These are phyloP conservation scores for Aspergillus persii DNA, from an alignment of 2,329 filamentous ascomycete species.

Conservation along the genomic window DNA sequence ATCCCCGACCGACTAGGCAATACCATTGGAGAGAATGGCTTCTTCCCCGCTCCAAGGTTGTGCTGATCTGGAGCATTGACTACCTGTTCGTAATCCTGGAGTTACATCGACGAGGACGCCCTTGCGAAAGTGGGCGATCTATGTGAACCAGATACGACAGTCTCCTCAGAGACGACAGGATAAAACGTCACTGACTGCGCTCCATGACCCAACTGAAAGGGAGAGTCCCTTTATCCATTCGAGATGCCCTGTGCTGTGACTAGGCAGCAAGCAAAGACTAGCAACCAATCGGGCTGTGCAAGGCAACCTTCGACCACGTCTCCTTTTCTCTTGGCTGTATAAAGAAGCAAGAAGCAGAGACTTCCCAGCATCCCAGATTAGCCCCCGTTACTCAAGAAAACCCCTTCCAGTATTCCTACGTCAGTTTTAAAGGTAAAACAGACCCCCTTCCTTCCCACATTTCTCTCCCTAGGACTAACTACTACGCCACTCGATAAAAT, in stretches of 20 bases:
- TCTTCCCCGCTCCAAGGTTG: too few species aligned
- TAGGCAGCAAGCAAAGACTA: constrained; percentile 14
- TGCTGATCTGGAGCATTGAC: too few species aligned
- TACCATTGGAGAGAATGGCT: too few species aligned
- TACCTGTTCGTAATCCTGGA: too few species aligned
- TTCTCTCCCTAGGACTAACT: constrained; percentile 13
- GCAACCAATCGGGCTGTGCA: constrained; percentile 10
- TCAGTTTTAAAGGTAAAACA: constrained; percentile 12
- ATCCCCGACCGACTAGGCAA: too few species aligned
- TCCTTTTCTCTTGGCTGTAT: constrained; percentile 9
- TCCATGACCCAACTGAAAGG: too few species aligned
- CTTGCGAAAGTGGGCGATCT: too few species aligned
- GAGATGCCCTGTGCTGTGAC: constrained; percentile 5
- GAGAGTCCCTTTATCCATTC: constrained; percentile 9
- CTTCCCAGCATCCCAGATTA: constrained; percentile 3
- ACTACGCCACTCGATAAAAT: constrained; percentile 11
- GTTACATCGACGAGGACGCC: too few species aligned
- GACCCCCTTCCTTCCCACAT: constrained; percentile 7
- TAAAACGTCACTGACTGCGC: too few species aligned
- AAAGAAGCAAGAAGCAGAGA: constrained; percentile 6
- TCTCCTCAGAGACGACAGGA: too few species aligned
- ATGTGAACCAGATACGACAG: too few species aligned
- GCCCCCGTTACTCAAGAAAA: constrained; percentile 9
- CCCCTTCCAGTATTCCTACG: constrained; percentile 10
- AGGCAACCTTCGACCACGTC: constrained; percentile 13